phyloP scores from a whole-genome alignment of 2,329 filamentous ascomycete species.

The Xylaria sp. region DNA sequence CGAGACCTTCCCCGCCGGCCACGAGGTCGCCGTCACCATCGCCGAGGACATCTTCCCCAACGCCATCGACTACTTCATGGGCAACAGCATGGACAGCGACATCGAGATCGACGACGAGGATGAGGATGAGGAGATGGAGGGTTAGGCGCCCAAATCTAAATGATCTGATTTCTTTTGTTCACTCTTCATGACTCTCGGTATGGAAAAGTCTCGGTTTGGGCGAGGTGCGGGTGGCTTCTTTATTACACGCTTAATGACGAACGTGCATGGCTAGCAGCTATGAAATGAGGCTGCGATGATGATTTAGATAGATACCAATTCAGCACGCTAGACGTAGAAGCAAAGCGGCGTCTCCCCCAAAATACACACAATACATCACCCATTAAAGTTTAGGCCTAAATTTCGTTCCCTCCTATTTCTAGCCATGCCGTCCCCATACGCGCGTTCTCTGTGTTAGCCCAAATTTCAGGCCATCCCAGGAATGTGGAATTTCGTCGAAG shows the following conservation, averaged over 20 bases:
- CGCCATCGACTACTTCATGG: conserved; percentile 48
- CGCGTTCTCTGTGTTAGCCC: background rate
- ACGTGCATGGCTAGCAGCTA: conserved; percentile 26
- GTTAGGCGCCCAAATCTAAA: conserved; percentile 30
- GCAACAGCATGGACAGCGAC: conserved; percentile 44
- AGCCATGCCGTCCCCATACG: background rate
- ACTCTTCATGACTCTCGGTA: conserved; percentile 33
- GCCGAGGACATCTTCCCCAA: conserved; percentile 47
- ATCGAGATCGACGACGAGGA: conserved; percentile 45
- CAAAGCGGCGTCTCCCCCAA: conserved; percentile 4
- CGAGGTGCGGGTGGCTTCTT: conserved; percentile 16
- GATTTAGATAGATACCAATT: conserved; percentile 42
- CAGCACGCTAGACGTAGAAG: conserved; percentile 34
- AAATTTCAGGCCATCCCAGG: background rate
- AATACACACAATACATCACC: conserved; percentile 31
- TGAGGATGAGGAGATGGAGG: conserved; percentile 48
- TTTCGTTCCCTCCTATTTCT: background rate
- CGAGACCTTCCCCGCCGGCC: conserved; percentile 47
- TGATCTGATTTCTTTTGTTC: conserved; percentile 31
- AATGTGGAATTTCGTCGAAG: background rate
- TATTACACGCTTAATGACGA: conserved; percentile 34
- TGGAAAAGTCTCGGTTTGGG: conserved; percentile 30
- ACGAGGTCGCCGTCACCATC: conserved; percentile 47
- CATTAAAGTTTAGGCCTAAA: background rate
- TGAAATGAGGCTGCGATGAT: conserved; percentile 36